phyloP scores from a whole-genome alignment of 192 early-diverging fungal genomes.

The Podila horticola region DNA sequence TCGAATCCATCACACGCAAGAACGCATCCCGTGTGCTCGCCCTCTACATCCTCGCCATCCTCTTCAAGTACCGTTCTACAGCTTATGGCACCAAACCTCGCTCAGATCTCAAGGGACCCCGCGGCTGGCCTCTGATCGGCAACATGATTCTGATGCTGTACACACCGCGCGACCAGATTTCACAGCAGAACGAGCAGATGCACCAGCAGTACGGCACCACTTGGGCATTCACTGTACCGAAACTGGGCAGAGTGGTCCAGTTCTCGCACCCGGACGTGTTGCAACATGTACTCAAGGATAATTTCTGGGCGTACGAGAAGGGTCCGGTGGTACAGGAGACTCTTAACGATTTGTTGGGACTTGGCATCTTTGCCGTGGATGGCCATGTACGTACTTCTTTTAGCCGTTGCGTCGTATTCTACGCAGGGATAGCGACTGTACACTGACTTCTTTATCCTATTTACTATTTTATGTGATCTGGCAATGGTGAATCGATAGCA shows the following conservation, averaged over 20 bases:
- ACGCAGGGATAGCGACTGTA: not conserved
- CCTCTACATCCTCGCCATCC: conserved; percentile 24
- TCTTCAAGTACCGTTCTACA: conserved; percentile 40
- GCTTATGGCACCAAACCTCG: conserved; percentile 28
- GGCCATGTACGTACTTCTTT: conserved; percentile 25
- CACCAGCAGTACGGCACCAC: conserved; percentile 16
- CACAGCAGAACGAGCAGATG: conserved; percentile 9
- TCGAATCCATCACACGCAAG: conserved; percentile 14
- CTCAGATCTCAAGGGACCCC: conserved; percentile 33
- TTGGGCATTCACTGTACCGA: conserved; percentile 24
- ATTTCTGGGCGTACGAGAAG: conserved; percentile 49
- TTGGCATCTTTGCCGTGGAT: conserved; percentile 50
- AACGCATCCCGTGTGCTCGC: conserved; percentile 19
- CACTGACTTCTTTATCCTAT: not conserved
- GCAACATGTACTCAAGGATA: conserved; percentile 50
- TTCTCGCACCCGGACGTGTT: conserved; percentile 28
- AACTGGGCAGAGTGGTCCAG: conserved; percentile 29
- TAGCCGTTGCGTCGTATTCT: not conserved
- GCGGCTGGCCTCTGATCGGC: conserved; percentile 41
- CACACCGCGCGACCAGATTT: conserved; percentile 10
- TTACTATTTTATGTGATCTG: not conserved
- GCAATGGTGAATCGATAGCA: not conserved
- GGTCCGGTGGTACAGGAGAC: conserved; percentile 12
- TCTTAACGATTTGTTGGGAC: conserved; percentile 24
- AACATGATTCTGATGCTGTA: conserved; percentile 29